Percentiles rank a stretch among this genome's conserved stretches.
Evolutionary conservation across 345 rosid species (phyloP).

Genomic region (Melaleuca quinquenervia): DNA sequence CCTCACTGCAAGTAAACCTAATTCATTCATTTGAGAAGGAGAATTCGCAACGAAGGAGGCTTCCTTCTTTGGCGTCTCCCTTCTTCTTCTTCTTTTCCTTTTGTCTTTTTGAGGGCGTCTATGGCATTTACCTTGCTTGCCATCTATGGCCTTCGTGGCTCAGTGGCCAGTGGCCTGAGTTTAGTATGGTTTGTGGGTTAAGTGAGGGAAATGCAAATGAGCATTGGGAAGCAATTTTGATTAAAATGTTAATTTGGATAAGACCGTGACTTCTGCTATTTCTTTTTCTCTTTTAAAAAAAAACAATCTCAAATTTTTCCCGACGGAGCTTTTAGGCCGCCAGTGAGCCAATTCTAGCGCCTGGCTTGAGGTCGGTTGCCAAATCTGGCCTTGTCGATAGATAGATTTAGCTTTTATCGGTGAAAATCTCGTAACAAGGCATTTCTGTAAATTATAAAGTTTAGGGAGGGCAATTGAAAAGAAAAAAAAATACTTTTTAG

Average conservation of each 20-base stretch:
- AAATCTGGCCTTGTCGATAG: background rate
- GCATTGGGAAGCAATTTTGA: background rate
- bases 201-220: background rate
- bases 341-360: accelerated
- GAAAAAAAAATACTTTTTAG: no score
- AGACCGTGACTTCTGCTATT: background rate
- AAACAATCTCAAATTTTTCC: background rate
- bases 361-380: background rate
- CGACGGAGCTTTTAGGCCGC: accelerated
- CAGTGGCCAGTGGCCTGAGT: background rate
- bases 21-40: background rate
- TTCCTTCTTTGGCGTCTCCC: background rate
- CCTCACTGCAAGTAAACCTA: background rate
- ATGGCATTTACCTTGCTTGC: background rate
- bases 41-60: background rate
- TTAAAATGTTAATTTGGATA: background rate
- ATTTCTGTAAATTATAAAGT: background rate
- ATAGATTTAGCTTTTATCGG: background rate
- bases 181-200: no score
- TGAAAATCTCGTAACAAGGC: accelerated
- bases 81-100: background rate
- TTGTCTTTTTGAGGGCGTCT: no score
- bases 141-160: background rate
- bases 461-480: background rate
- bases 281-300: background rate